Percentiles rank a stretch among this genome's conserved stretches.
Evolutionary conservation across 1,284 basidiomycete species (phyloP).

Genomic region (Ceratobasidium sp.): DNA sequence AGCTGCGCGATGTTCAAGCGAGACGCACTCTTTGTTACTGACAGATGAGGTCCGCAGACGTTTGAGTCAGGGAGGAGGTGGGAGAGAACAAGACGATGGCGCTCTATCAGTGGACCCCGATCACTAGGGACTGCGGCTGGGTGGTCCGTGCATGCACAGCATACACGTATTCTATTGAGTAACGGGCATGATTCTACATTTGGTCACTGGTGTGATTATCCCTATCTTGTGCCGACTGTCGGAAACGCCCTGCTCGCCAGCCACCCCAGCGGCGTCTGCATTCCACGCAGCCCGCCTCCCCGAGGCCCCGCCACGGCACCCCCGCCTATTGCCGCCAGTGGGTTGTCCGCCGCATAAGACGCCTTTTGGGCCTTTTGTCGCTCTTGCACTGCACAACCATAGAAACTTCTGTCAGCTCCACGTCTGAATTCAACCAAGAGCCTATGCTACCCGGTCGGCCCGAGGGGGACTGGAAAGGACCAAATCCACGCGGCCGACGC

Average conservation of each 20-base stretch:
- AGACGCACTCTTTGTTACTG: conserved; percentile 28
- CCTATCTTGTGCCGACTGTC: conserved; percentile 32
- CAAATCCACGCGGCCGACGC: conserved; percentile 20
- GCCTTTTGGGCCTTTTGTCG: conserved; percentile 78
- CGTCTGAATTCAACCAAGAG: conserved; percentile 3
- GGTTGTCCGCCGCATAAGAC: conserved; percentile 80
- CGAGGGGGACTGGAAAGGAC: not conserved
- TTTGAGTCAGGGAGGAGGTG: conserved; percentile 34
- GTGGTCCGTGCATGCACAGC: conserved; percentile 33
- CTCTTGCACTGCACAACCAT: conserved; percentile 66
- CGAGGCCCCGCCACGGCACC: conserved; percentile 67
- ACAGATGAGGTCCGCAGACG: conserved; percentile 30
- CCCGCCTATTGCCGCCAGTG: conserved; percentile 72
- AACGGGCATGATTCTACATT: not conserved
- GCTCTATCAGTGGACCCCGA: conserved; percentile 28
- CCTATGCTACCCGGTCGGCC: not conserved
- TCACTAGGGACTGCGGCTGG: not conserved
- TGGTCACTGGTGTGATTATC: not conserved
- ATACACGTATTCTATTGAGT: not conserved
- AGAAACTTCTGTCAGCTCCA: not conserved
- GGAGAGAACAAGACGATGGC: conserved; percentile 33
- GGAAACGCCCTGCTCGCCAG: conserved; percentile 44
- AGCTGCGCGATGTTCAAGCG: conserved; percentile 14
- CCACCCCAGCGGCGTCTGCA: conserved; percentile 75
- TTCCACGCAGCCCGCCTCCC: conserved; percentile 59